Percentiles rank a stretch among this genome's conserved stretches.
Conservation (phyloP, 2,329 filamentous ascomycete genomes). For the Diatrype stigma region DNA sequence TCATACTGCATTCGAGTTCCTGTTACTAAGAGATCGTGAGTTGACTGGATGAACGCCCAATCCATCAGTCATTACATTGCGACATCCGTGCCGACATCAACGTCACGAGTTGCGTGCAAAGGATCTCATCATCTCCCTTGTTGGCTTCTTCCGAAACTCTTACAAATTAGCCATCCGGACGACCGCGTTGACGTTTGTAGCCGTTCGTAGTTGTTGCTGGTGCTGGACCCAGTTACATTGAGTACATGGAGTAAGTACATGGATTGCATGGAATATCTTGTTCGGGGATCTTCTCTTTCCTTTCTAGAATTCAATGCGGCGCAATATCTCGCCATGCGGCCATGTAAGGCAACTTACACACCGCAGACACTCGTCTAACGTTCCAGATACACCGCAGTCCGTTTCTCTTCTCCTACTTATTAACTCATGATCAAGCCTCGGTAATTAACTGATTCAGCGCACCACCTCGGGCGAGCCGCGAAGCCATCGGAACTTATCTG, state of each 20-base stretch:
- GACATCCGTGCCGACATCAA: constrained; percentile 17
- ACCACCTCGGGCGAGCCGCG: too few relatives aligned
- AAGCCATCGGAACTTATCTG: too few relatives aligned
- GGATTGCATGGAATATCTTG: too few relatives aligned
- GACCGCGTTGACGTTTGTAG: not conserved
- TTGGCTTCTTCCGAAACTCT: constrained; percentile 4
- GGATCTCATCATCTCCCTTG: constrained; percentile 8
- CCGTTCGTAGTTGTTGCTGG: not conserved
- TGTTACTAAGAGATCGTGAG: constrained; percentile 18
- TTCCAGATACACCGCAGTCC: too few relatives aligned
- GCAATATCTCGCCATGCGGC: too few relatives aligned
- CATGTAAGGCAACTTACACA: too few relatives aligned
- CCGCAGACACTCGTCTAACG: too few relatives aligned
- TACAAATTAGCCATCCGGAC: not conserved
- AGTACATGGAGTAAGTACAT: not conserved
- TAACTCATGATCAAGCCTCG: too few relatives aligned
- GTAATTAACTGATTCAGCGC: too few relatives aligned
- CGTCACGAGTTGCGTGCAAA: constrained; percentile 15
- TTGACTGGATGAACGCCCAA: constrained; percentile 10
- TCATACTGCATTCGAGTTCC: constrained; percentile 14
- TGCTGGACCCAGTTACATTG: not conserved
- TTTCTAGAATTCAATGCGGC: too few relatives aligned
- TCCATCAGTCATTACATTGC: constrained; percentile 13
- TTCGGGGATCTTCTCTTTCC: too few relatives aligned
- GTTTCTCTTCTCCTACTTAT: too few relatives aligned